phyloP scores from a whole-genome alignment of 306 rosid species.

The Dryas octopetala region DNA sequence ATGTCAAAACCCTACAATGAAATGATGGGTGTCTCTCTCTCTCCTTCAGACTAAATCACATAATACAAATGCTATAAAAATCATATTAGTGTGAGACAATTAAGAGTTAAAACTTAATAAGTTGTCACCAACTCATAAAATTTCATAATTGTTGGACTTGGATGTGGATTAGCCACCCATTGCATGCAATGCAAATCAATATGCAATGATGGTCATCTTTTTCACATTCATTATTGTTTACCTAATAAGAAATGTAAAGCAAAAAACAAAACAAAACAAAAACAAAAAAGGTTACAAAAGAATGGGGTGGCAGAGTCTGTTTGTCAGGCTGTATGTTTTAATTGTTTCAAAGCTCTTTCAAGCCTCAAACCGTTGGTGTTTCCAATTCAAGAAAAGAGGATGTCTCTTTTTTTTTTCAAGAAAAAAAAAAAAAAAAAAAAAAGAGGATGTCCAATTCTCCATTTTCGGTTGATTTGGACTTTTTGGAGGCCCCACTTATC shows the following conservation, averaged over 20 bases:
- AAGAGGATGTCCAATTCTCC: too few species aligned
- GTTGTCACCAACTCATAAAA: neutral
- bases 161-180: neutral
- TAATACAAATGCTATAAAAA: too few species aligned
- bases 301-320: neutral
- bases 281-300: neutral
- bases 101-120: too few species aligned
- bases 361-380: neutral
- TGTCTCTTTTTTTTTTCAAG: too few species aligned
- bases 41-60: too few species aligned
- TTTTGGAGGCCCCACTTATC: neutral
- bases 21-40: too few species aligned
- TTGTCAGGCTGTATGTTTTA: neutral
- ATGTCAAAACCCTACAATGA: too few species aligned
- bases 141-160: neutral
- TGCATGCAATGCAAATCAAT: neutral
- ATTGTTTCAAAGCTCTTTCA: neutral
- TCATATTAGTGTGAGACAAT: too few species aligned
- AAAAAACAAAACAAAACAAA: neutral
- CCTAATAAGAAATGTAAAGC: neutral
- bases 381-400: neutral
- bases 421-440: too few species aligned
- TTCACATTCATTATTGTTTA: neutral
- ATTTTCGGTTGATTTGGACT: neutral
- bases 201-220: neutral